These are phyloP conservation scores for Pythium aphanidermatum DNA, from an alignment of 352 stramenopile species.

Conservation along the genomic window DNA sequence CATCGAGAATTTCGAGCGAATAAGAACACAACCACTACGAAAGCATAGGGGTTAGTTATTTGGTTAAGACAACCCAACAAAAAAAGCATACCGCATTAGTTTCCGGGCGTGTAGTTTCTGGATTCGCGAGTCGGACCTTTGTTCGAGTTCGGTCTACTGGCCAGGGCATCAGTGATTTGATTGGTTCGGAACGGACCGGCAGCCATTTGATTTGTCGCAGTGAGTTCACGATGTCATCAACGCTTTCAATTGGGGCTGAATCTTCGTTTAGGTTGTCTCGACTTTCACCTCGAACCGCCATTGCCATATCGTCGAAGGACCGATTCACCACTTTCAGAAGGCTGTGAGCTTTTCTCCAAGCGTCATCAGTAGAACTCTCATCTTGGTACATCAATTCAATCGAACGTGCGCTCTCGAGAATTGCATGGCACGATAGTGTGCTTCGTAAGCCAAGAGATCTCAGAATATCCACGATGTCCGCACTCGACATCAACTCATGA, in stretches of 20 bases:
- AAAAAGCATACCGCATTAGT: slow-evolving; percentile 47
- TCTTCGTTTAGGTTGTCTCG: background rate
- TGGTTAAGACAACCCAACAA: slow-evolving; percentile 9
- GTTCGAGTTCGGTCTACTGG: slow-evolving; percentile 4
- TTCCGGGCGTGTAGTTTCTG: slow-evolving; percentile 32
- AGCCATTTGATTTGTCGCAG: slow-evolving; percentile 14
- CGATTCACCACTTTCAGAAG: slow-evolving; percentile 69
- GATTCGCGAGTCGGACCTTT: slow-evolving; percentile 32
- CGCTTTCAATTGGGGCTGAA: background rate
- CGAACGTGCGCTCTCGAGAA: slow-evolving; percentile 59
- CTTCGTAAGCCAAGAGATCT: slow-evolving; percentile 48
- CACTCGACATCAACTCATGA: slow-evolving; percentile 35
- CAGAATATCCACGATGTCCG: slow-evolving; percentile 45
- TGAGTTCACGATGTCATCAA: slow-evolving; percentile 3
- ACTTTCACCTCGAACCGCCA: background rate
- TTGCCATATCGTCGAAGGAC: slow-evolving; percentile 63
- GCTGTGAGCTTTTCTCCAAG: slow-evolving; percentile 39
- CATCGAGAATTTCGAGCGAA: slow-evolving; percentile 42
- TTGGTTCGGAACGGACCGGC: slow-evolving; percentile 6
- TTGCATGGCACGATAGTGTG: slow-evolving; percentile 56
- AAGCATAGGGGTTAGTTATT: too few relatives aligned
- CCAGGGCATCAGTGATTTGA: slow-evolving; percentile 49
- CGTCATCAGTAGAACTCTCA: slow-evolving; percentile 12
- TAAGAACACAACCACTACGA: slow-evolving; percentile 62
- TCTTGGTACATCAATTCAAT: slow-evolving; percentile 40